phyloP scores from a whole-genome alignment of 805 yeast genomes.

The Nakazawaea pomicola region DNA sequence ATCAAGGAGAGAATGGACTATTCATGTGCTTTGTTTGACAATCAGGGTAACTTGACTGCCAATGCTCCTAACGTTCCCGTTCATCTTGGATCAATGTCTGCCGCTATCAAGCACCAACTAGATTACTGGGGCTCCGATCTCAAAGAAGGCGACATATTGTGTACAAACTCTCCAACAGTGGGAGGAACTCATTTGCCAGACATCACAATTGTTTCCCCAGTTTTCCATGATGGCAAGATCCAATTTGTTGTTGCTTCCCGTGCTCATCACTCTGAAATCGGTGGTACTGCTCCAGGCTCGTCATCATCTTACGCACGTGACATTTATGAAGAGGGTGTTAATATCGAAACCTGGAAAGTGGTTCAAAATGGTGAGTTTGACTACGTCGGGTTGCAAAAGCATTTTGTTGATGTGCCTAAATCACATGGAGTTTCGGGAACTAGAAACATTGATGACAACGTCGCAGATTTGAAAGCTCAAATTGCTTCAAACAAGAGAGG shows the following conservation, averaged over 20 bases:
- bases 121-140: conserved; percentile 21
- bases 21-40: conserved; percentile 27
- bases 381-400: conserved; percentile 32
- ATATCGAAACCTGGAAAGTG: conserved; percentile 34
- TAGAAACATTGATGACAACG: conserved; percentile 42
- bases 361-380: conserved; percentile 33
- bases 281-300: conserved; percentile 38
- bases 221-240: conserved; percentile 27
- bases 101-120: conserved; percentile 21
- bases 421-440: conserved; percentile 47
- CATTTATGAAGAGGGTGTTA: conserved; percentile 39
- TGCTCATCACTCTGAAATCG: conserved; percentile 45
- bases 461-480: conserved; percentile 44
- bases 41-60: conserved; percentile 24
- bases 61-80: conserved; percentile 28
- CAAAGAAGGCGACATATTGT: conserved; percentile 22
- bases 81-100: conserved; percentile 26
- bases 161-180: conserved; percentile 22
- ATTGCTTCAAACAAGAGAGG: conserved; percentile 52
- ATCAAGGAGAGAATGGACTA: conserved; percentile 27
- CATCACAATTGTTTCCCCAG: conserved; percentile 43
- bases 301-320: conserved; percentile 41
- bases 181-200: conserved; percentile 27
- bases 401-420: conserved; percentile 39
- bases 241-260: conserved; percentile 41